Percentiles rank a stretch among this genome's conserved stretches.
Evolutionary conservation across 768 basidiomycete species (phyloP).

Genomic region (Lanmaoa rubissima): DNA sequence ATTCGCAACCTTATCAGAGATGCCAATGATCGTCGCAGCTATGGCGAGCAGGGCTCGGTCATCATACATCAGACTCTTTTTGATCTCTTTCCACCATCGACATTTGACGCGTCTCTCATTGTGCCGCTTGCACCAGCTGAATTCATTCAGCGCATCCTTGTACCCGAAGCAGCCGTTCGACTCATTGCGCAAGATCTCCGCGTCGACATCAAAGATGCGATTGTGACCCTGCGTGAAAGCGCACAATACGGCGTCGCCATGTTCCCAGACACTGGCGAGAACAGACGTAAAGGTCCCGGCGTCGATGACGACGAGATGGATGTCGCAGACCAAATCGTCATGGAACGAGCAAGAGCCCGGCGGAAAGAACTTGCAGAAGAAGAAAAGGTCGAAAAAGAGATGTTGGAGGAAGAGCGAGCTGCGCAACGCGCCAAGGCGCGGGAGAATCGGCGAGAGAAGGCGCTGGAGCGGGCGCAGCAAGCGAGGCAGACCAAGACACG

Average conservation of each 20-base stretch:
- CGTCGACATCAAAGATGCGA: constrained; percentile 46
- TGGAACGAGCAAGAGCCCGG: constrained; percentile 41
- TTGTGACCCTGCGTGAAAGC: constrained; percentile 68
- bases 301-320: constrained; percentile 33
- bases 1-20: not conserved
- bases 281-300: constrained; percentile 34
- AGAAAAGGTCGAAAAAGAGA: constrained; percentile 34
- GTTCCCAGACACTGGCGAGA: constrained; percentile 57
- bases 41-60: constrained; percentile 81
- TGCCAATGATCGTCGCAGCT: constrained; percentile 44
- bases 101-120: constrained; percentile 52
- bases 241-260: constrained; percentile 80
- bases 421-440: constrained; percentile 23
- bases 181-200: constrained; percentile 80
- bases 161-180: constrained; percentile 80
- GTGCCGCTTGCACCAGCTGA: constrained; percentile 69
- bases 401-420: constrained; percentile 22
- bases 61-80: constrained; percentile 78
- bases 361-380: constrained; percentile 42
- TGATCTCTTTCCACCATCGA: constrained; percentile 65
- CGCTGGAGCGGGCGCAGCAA: constrained; percentile 22
- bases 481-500: constrained; percentile 4
- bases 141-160: constrained; percentile 81
- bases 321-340: constrained; percentile 41
- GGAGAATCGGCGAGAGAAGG: constrained; percentile 20